Percentiles rank a stretch among this genome's conserved stretches.
phyloP scores from a whole-genome alignment of 192 early-diverging fungal species.

The Podila verticillata region DNA sequence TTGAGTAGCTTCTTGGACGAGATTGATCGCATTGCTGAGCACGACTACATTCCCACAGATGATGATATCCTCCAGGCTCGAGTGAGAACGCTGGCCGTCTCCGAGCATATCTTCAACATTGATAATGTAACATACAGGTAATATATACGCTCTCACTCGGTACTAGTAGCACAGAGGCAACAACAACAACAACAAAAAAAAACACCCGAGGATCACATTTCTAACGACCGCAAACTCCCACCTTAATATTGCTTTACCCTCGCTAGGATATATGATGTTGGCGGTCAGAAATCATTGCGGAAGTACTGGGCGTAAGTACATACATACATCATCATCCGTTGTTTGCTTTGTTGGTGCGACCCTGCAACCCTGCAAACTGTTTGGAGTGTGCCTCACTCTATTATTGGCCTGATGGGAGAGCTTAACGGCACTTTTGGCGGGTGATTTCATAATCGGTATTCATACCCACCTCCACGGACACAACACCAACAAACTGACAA shows the following conservation, averaged over 20 bases:
- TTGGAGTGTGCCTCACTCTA: too few species aligned
- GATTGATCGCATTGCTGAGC: constrained; percentile 57
- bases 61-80: constrained; percentile 76
- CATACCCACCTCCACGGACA: too few species aligned
- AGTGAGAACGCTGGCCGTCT: constrained; percentile 76
- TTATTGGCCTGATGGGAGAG: too few species aligned
- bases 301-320: constrained; percentile 71
- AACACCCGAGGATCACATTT: too few species aligned
- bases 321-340: background rate
- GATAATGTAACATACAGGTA: constrained; percentile 62
- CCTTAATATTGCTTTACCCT: background rate
- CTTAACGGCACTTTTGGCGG: too few species aligned
- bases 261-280: constrained; percentile 75
- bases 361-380: background rate
- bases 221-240: background rate
- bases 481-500: too few species aligned
- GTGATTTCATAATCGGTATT: too few species aligned
- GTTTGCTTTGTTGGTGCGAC: background rate
- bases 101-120: constrained; percentile 73
- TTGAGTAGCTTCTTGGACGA: constrained; percentile 57
- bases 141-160: background rate
- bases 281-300: constrained; percentile 71
- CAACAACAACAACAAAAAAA: too few species aligned
- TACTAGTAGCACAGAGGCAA: too few species aligned
- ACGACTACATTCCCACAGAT: constrained; percentile 68